Percentiles rank a stretch among this genome's conserved stretches.
These are phyloP conservation scores for Tuber calosporum DNA, from an alignment of 495 filamentous ascomycete genomes.

Conservation along the genomic window DNA sequence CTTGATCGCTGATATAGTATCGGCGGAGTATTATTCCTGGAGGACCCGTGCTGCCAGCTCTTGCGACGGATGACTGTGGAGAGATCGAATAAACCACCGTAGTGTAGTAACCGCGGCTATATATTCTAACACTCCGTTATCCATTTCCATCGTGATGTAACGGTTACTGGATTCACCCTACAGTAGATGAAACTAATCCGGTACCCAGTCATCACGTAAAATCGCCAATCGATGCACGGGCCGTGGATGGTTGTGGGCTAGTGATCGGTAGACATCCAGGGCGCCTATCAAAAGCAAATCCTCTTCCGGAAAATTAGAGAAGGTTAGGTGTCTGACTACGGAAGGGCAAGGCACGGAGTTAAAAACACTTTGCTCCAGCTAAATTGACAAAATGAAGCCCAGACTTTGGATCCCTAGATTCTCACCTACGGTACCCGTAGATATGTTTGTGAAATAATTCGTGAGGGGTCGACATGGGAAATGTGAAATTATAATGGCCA, in stretches of 20 bases:
- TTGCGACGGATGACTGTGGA: background rate
- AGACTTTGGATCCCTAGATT: background rate
- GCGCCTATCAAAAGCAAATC: background rate
- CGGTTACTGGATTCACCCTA: background rate
- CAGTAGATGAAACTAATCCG: too few relatives aligned
- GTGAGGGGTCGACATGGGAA: background rate
- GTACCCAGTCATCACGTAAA: too few relatives aligned
- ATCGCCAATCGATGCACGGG: too few relatives aligned
- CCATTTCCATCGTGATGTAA: background rate
- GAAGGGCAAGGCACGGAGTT: too few relatives aligned
- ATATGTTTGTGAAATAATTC: background rate
- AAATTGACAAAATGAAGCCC: background rate
- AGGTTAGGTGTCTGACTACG: too few relatives aligned
- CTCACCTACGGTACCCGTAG: too few relatives aligned
- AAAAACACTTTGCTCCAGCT: too few relatives aligned
- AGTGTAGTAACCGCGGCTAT: background rate
- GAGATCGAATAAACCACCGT: background rate
- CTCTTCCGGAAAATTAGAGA: too few relatives aligned
- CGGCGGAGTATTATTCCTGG: background rate
- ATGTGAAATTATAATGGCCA: background rate
- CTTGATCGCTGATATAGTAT: background rate
- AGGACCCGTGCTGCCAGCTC: background rate
- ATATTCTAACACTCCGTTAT: background rate
- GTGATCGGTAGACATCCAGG: background rate
- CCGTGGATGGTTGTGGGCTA: too few relatives aligned